Base-by-base conservation (phyloP, 164 flowering plant genomes). In the Piper betle region DNA sequence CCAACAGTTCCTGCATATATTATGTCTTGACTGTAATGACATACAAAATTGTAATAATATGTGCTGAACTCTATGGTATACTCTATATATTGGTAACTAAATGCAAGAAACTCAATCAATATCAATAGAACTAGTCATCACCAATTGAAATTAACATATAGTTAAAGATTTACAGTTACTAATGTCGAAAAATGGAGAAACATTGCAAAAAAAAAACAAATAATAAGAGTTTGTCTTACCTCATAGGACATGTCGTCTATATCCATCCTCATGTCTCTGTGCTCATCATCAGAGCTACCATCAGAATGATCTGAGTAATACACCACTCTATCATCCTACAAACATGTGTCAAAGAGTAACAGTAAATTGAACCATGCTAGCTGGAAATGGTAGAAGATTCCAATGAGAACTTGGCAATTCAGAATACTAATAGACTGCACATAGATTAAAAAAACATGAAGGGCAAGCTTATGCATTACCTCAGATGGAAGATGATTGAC, bases 171-270 rank as follows among this genome's bases (percentile, higher is more conserved):
- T 25, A 25, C 33, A 25, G 33, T 25, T 25, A 25, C 33, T 25
- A 25, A 25, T 25, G 33, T 25, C 33, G 2, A 25, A 25, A 4
- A 55, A 19, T 1, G 25, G 11, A 20, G 37, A n/a, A 13, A 55
- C 33, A 33, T 19, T 40, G 11, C 11, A 42, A 42, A 11, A 6
- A 11, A 42, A 42, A 1, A 42, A 11, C 0, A 42, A 42, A 42
- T 42, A 11, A 42, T 42, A 11, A 42, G 46, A 42, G 46, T 42
- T 58, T 39, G 15, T 56, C 43, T 40, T 75, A 85, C 99, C 91
- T 93, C 99, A 69, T 93, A 90, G 38, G 97, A 81, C 99, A 90
- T 93, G 72, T 85, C 80, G 69, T 93, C 97, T 66, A 91, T 82
- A 66, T 94, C 96, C 81, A 94, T 62, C 52, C 97, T 85, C 93